Percentiles rank a stretch among this genome's conserved stretches.
These are phyloP conservation scores for Emergomyces orientalis DNA, from an alignment of 2,329 filamentous ascomycete species.

Conservation along the genomic window DNA sequence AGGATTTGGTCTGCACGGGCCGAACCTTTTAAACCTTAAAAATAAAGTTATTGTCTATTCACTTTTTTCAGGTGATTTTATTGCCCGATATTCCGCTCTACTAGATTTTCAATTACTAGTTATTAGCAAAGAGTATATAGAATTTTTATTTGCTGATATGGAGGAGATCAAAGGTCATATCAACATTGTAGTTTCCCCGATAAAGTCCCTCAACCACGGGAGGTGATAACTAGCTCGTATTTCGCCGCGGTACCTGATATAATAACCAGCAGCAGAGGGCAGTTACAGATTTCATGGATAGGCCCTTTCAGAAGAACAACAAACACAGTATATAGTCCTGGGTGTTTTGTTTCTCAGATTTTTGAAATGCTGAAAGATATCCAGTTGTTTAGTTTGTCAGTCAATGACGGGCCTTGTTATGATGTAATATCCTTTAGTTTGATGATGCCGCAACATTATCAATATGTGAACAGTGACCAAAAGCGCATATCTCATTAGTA, in stretches of 20 bases:
- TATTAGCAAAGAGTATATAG: not conserved
- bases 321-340: not conserved
- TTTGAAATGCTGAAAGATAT: not conserved
- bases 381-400: not conserved
- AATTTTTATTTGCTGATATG: not conserved
- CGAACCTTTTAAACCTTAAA: conserved; percentile 2
- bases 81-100: not conserved
- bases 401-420: not conserved
- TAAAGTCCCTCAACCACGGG: not conserved
- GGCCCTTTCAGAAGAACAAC: not conserved
- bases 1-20: not conserved
- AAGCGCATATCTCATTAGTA: not conserved
- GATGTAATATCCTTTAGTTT: not conserved
- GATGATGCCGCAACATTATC: too few relatives aligned
- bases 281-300: not conserved
- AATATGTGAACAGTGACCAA: too few relatives aligned
- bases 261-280: not conserved
- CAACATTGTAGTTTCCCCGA: too few relatives aligned
- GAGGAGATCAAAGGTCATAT: not conserved
- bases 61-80: not conserved
- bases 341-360: not conserved
- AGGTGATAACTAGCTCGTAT: not conserved
- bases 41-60: not conserved
- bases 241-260: not conserved
- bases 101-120: not conserved